These are phyloP conservation scores for Aspergillus quadricinctus DNA, from an alignment of 2,329 filamentous ascomycete genomes.

Conservation along the genomic window DNA sequence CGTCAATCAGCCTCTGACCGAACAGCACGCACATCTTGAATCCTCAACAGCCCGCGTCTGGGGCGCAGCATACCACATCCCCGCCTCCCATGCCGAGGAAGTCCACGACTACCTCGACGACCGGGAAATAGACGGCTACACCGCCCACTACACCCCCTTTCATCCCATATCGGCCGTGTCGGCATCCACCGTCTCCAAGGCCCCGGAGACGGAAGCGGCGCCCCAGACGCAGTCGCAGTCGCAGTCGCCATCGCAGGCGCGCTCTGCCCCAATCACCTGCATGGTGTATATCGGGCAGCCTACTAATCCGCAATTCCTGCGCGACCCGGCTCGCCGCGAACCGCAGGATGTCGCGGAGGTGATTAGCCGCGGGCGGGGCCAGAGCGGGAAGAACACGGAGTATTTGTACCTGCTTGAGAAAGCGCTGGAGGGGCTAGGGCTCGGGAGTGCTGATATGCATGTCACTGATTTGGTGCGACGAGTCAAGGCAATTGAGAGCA, in stretches of 20 bases:
- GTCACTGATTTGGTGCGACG: constrained; percentile 74
- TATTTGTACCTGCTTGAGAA: constrained; percentile 79
- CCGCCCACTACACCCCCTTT: constrained; percentile 86
- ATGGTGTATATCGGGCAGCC: constrained; percentile 95
- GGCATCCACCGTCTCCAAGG: constrained; percentile 3
- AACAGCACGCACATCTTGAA: constrained; percentile 33
- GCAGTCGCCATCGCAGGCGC: neutral
- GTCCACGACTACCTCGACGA: constrained; percentile 91
- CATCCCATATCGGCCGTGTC: constrained; percentile 49
- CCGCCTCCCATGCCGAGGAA: constrained; percentile 65
- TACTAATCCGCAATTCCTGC: constrained; percentile 83
- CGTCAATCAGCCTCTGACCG: neutral
- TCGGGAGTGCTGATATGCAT: constrained; percentile 77
- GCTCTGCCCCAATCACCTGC: constrained; percentile 44
- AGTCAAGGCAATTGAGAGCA: constrained; percentile 60
- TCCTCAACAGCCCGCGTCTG: constrained; percentile 59
- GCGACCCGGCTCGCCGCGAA: constrained; percentile 56
- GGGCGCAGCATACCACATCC: constrained; percentile 89
- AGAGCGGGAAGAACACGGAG: constrained; percentile 84
- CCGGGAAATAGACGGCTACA: constrained; percentile 95
- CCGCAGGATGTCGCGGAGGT: constrained; percentile 72
- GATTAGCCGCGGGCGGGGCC: constrained; percentile 71
- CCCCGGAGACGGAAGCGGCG: constrained; percentile 1
- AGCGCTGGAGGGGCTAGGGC: constrained; percentile 67
- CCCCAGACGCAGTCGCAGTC: neutral